Evolutionary conservation across 371 early-diverging fungal genomes (phyloP).

Genomic region (Funneliformis caledonium): DNA sequence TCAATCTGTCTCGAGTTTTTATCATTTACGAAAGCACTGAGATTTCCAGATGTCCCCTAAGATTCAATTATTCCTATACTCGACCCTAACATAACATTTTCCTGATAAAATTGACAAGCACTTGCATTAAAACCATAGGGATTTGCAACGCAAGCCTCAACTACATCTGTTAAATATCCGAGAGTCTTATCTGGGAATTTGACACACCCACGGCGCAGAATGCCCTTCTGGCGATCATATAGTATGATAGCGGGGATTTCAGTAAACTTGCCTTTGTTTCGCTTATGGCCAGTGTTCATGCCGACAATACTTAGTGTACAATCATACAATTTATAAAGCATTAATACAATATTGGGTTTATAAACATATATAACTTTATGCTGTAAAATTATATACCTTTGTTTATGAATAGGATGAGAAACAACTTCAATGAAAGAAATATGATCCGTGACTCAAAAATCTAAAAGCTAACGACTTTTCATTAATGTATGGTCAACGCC

Average conservation of each 20-base stretch:
- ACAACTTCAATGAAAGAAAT: too few relatives aligned
- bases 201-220: constrained; percentile 17
- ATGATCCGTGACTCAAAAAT: too few relatives aligned
- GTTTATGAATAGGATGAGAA: too few relatives aligned
- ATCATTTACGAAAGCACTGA: constrained; percentile 5
- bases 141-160: constrained; percentile 24
- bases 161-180: constrained; percentile 18
- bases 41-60: background rate
- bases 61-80: constrained; percentile 28
- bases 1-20: background rate
- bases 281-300: constrained; percentile 38
- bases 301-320: too few relatives aligned
- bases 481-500: too few relatives aligned
- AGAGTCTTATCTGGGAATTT: constrained; percentile 24
- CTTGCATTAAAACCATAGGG: constrained; percentile 12
- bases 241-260: constrained; percentile 34
- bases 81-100: background rate
- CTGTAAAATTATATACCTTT: too few relatives aligned
- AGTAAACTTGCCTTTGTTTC: background rate
- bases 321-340: too few relatives aligned
- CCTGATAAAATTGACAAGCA: constrained; percentile 6
- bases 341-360: too few relatives aligned
- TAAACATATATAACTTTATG: too few relatives aligned
- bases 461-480: too few relatives aligned
- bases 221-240: constrained; percentile 33